A percentile compares a stretch with the other conserved stretches of the same genome.
Conservation (phyloP, 257 asterid genomes). For the Nicotiana noctiflora region DNA sequence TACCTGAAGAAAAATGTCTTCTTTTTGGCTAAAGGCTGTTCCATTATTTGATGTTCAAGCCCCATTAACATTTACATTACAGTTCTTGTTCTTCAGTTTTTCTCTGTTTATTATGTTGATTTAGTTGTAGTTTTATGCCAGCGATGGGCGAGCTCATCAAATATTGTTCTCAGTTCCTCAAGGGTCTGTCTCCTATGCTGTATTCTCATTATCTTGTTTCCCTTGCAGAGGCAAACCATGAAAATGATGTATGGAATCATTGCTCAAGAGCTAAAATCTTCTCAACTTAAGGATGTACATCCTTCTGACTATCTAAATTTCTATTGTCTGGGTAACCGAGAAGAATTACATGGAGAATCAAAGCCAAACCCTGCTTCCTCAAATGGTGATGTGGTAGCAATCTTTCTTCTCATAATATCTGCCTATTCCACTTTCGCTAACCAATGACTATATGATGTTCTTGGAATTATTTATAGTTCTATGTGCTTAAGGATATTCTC, state of each 20-base stretch:
- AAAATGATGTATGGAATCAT: conserved; percentile 45
- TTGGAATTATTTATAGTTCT: background rate
- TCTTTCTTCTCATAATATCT: background rate
- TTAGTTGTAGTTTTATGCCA: background rate
- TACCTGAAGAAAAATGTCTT: background rate
- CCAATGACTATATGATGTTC: background rate
- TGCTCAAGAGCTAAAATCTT: conserved; percentile 32
- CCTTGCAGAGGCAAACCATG: conserved; percentile 54
- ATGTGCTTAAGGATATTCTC: background rate
- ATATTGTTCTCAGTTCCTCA: background rate
- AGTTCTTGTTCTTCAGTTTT: background rate
- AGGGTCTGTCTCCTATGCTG: background rate
- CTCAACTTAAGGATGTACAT: conserved; percentile 23
- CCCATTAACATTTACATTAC: background rate
- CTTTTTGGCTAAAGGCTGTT: background rate
- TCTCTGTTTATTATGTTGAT: background rate
- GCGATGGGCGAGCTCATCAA: background rate
- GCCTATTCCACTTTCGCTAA: background rate
- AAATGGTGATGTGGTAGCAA: conserved; percentile 30
- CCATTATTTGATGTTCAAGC: no score
- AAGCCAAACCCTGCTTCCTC: conserved; percentile 15
- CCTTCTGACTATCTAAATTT: conserved; percentile 41
- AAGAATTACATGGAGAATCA: conserved; percentile 22
- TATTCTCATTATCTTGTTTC: conserved; percentile 7
- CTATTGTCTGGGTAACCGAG: conserved; percentile 53